phyloP scores from a whole-genome alignment of 352 stramenopile genomes.

The Phytophthora citricola region DNA sequence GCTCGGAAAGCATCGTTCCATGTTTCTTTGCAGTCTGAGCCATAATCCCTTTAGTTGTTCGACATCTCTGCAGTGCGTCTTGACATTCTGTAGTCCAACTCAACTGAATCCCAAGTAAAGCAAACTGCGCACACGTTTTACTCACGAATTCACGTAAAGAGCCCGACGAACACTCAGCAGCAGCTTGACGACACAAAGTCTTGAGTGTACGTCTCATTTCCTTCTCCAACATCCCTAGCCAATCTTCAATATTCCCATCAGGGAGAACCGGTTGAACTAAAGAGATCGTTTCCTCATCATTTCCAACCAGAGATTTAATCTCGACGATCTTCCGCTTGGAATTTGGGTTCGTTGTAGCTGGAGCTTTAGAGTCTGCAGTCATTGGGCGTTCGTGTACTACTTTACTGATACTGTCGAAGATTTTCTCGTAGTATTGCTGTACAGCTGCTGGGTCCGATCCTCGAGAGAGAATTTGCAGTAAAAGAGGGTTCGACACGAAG shows the following conservation, averaged over 20 bases:
- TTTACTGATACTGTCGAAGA: slow-evolving; percentile 84
- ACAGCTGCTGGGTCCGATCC: slow-evolving; percentile 80
- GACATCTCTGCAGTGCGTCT: slow-evolving; percentile 79
- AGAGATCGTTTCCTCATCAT: slow-evolving; percentile 80
- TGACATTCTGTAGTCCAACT: slow-evolving; percentile 81
- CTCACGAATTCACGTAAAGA: slow-evolving; percentile 74
- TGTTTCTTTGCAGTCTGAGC: slow-evolving; percentile 85
- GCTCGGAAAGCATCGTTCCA: slow-evolving; percentile 79
- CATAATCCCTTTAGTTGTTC: slow-evolving; percentile 88
- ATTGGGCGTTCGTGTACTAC: slow-evolving; percentile 68
- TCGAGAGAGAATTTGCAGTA: slow-evolving; percentile 90
- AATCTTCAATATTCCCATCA: slow-evolving; percentile 88
- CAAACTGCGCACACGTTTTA: slow-evolving; percentile 79
- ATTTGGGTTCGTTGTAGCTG: slow-evolving; percentile 11
- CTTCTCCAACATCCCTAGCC: slow-evolving; percentile 70
- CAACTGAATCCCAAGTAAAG: slow-evolving; percentile 78
- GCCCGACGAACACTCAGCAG: slow-evolving; percentile 52
- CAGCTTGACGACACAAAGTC: slow-evolving; percentile 61
- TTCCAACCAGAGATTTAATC: slow-evolving; percentile 75
- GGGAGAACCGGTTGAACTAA: slow-evolving; percentile 60
- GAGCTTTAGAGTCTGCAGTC: slow-evolving; percentile 15
- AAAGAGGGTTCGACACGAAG: slow-evolving; percentile 92
- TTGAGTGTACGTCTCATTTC: slow-evolving; percentile 81
- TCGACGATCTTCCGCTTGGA: slow-evolving; percentile 74
- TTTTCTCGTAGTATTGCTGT: slow-evolving; percentile 91